phyloP scores from a whole-genome alignment of 1,139 yeast species.

The Scheffersomyces stambukii region DNA sequence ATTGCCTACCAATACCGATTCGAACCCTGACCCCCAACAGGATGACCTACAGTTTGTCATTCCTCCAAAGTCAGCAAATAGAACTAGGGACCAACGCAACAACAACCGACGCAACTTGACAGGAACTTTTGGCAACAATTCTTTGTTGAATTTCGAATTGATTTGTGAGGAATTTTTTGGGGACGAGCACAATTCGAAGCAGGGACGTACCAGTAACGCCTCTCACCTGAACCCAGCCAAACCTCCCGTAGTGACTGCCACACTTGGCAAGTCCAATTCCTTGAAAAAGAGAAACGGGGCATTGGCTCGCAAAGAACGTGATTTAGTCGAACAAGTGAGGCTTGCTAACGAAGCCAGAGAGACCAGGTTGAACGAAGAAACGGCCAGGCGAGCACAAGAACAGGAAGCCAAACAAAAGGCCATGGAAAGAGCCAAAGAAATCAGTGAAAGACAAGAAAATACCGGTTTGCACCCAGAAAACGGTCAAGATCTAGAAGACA shows the following conservation, averaged over 20 bases:
- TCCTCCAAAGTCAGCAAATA: neutral
- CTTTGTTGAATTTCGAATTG: slow-evolving; percentile 27
- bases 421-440: slow-evolving; percentile 5
- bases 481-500: slow-evolving; percentile 19
- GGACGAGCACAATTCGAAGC: slow-evolving; percentile 8
- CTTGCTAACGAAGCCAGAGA: slow-evolving; percentile 28
- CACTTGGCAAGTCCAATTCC: slow-evolving; percentile 2
- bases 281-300: slow-evolving; percentile 6
- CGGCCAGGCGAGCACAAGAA: slow-evolving; percentile 8
- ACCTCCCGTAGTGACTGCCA: neutral
- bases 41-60: neutral
- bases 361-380: slow-evolving; percentile 14
- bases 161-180: slow-evolving; percentile 32
- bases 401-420: slow-evolving; percentile 8
- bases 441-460: slow-evolving; percentile 8
- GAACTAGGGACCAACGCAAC: slow-evolving; percentile 4
- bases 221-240: slow-evolving; percentile 1
- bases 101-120: slow-evolving; percentile 10
- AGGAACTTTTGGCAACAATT: slow-evolving; percentile 17
- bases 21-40: too few relatives aligned
- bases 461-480: slow-evolving; percentile 6
- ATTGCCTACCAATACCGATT: too few relatives aligned
- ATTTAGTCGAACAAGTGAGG: slow-evolving; percentile 28
- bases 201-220: slow-evolving; percentile 5
- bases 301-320: slow-evolving; percentile 24